Percentiles rank a stretch among this genome's conserved stretches.
Evolutionary conservation across 2,329 filamentous ascomycete genomes (phyloP).

Genomic region (Volutella citrinella): DNA sequence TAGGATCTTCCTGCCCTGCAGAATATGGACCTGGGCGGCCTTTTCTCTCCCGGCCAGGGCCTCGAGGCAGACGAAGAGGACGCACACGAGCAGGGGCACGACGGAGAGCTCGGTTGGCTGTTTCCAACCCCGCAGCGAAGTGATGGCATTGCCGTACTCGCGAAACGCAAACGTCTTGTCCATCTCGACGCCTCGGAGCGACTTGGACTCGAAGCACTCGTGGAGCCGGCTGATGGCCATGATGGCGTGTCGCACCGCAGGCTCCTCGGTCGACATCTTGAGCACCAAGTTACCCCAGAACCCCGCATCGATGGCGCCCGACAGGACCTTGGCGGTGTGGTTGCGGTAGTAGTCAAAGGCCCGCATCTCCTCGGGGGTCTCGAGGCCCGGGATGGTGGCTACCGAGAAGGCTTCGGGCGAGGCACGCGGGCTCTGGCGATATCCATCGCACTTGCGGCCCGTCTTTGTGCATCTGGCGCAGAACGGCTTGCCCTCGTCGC

Average conservation of each 20-base stretch:
- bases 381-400: slow-evolving; percentile 19
- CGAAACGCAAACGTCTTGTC: slow-evolving; percentile 23
- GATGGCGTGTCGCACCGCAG: slow-evolving; percentile 47
- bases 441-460: slow-evolving; percentile 56
- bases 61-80: slow-evolving; percentile 53
- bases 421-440: slow-evolving; percentile 28
- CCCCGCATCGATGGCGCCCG: slow-evolving; percentile 38
- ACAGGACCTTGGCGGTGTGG: slow-evolving; percentile 37
- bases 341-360: slow-evolving; percentile 34
- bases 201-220: slow-evolving; percentile 28
- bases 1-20: slow-evolving; percentile 41
- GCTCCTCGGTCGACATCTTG: slow-evolving; percentile 42
- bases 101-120: slow-evolving; percentile 26
- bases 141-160: slow-evolving; percentile 49
- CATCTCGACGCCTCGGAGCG: slow-evolving; percentile 13
- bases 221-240: slow-evolving; percentile 49
- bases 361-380: slow-evolving; percentile 18
- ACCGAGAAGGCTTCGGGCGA: slow-evolving; percentile 13
- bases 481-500: slow-evolving; percentile 51
- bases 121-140: slow-evolving; percentile 36
- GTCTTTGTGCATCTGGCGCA: slow-evolving; percentile 54
- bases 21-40: slow-evolving; percentile 43
- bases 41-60: slow-evolving; percentile 49
- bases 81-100: slow-evolving; percentile 41
- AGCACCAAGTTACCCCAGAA: slow-evolving; percentile 46